Conservation (phyloP, 2,329 filamentous ascomycete species). For the Scedosporium dehoogii region DNA sequence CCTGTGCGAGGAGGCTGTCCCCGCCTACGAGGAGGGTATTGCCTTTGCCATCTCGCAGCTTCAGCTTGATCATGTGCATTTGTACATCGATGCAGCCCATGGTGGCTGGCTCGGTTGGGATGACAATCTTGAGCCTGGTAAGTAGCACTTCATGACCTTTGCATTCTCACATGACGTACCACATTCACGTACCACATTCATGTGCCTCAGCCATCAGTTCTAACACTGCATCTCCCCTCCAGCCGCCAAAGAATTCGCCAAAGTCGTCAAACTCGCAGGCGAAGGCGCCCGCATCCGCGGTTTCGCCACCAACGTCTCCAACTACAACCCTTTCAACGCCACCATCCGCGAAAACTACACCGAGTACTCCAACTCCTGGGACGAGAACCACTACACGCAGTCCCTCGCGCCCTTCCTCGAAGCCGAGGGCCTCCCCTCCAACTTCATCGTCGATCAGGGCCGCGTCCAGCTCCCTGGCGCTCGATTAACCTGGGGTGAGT, state of each 20-base stretch:
- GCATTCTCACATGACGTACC: too few species aligned
- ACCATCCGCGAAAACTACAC: conserved; percentile 28
- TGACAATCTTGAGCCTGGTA: conserved; percentile 42
- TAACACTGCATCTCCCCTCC: not conserved
- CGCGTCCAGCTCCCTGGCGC: conserved; percentile 26
- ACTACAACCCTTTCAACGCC: conserved; percentile 29
- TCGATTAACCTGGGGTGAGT: conserved; percentile 29
- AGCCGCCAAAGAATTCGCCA: conserved; percentile 29
- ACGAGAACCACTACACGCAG: conserved; percentile 29
- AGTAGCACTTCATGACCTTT: too few species aligned
- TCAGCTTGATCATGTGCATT: conserved; percentile 50
- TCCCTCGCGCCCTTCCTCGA: conserved; percentile 27
- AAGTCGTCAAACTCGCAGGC: conserved; percentile 25
- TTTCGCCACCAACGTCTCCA: conserved; percentile 34
- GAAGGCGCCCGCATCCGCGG: conserved; percentile 23
- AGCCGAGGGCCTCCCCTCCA: conserved; percentile 26
- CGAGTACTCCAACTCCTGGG: conserved; percentile 26
- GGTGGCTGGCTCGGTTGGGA: conserved; percentile 56
- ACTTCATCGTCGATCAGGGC: conserved; percentile 36
- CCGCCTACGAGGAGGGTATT: conserved; percentile 29
- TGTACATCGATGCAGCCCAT: conserved; percentile 56
- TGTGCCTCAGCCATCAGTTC: too few species aligned
- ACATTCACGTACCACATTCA: too few species aligned
- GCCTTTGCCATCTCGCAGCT: conserved; percentile 45
- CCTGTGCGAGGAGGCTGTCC: conserved; percentile 26